phyloP scores from a whole-genome alignment of 805 yeast genomes.

The Hanseniaspora lachancei region DNA sequence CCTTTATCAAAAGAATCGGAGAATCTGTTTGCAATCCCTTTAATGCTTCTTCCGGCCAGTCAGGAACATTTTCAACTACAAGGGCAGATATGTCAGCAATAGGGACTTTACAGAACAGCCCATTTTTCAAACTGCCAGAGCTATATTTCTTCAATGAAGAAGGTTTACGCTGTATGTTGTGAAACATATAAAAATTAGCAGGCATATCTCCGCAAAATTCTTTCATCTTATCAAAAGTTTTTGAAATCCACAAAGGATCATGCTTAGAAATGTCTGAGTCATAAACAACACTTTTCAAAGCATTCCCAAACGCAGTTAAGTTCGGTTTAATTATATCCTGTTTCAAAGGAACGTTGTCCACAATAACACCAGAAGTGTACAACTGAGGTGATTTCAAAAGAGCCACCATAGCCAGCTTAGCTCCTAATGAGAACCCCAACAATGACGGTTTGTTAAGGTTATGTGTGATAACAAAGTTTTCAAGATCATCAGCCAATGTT shows the following conservation, averaged over 20 bases:
- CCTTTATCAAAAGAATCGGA: constrained; percentile 35
- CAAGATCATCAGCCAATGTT: constrained; percentile 34
- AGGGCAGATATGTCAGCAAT: constrained; percentile 17
- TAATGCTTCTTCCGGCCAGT: constrained; percentile 18
- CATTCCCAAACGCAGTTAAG: constrained; percentile 2
- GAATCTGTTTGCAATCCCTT: constrained; percentile 20
- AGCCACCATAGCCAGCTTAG: constrained; percentile 39
- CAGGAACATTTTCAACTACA: constrained; percentile 22
- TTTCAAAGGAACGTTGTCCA: constrained; percentile 18
- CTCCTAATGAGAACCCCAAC: constrained; percentile 52
- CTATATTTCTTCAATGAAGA: constrained; percentile 20
- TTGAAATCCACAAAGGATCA: not conserved
- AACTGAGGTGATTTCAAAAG: constrained; percentile 26
- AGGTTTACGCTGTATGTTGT: constrained; percentile 13
- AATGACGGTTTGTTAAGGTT: constrained; percentile 24
- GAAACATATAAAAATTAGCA: not conserved
- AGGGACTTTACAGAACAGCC: constrained; percentile 8
- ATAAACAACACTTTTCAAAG: constrained; percentile 13
- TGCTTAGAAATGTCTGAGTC: not conserved
- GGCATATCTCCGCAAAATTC: not conserved
- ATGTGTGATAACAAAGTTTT: constrained; percentile 21
- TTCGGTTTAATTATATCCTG: constrained; percentile 19
- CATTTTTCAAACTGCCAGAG: not conserved
- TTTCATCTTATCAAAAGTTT: not conserved
- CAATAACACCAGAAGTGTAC: constrained; percentile 32